phyloP scores from a whole-genome alignment of 306 rosid genomes.

The Morella rubra region DNA sequence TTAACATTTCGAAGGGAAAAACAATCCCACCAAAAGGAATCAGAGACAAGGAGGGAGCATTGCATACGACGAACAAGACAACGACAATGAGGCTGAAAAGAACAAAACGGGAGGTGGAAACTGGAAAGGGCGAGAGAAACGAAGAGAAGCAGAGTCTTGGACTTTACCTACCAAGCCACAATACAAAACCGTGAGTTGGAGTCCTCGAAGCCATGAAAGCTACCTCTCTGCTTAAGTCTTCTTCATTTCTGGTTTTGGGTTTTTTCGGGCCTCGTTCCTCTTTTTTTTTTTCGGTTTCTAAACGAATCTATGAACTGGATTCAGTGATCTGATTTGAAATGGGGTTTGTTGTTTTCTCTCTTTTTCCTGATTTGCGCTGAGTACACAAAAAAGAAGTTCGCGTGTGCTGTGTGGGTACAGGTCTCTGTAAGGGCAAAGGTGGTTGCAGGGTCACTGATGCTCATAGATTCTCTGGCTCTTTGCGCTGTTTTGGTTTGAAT shows the following conservation, averaged over 20 bases:
- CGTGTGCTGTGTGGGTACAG: constrained; percentile 1
- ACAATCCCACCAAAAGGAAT: background rate
- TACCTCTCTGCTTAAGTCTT: constrained; percentile 42
- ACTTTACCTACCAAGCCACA: constrained; percentile 39
- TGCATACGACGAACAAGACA: constrained; percentile 25
- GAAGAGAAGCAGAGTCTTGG: constrained; percentile 39
- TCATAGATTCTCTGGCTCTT: constrained; percentile 13
- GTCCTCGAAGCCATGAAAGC: constrained; percentile 48
- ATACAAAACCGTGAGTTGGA: constrained; percentile 37
- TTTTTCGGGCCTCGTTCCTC: constrained; percentile 24
- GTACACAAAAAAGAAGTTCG: constrained; percentile 32
- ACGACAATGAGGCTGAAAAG: constrained; percentile 30
- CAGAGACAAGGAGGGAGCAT: constrained; percentile 31
- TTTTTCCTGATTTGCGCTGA: background rate
- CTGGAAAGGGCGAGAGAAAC: constrained; percentile 40
- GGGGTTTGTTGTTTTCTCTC: background rate
- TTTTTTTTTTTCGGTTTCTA: constrained; percentile 17
- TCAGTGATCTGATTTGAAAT: constrained; percentile 19
- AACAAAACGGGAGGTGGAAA: constrained; percentile 30
- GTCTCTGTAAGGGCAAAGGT: constrained; percentile 22
- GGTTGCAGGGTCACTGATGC: constrained; percentile 20
- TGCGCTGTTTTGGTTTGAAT: constrained; percentile 20
- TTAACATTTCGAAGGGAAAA: constrained; percentile 9
- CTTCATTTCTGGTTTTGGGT: constrained; percentile 23
- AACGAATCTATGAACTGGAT: constrained; percentile 10